These are phyloP conservation scores for Beta corolliflora DNA, from an alignment of 179 eudicot species.

Conservation along the genomic window DNA sequence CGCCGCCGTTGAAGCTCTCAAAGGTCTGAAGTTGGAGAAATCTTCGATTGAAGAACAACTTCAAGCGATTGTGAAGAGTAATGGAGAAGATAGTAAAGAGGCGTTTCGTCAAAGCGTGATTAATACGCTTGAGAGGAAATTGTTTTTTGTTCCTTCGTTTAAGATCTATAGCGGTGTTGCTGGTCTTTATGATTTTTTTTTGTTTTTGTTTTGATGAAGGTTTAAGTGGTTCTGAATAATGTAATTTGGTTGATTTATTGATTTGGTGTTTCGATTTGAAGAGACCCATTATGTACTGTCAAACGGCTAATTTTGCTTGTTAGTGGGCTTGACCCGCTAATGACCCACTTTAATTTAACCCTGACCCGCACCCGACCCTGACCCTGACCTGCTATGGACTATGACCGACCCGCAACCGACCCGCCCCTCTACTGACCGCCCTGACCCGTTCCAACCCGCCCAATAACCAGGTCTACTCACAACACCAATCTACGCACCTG, in stretches of 20 bases:
- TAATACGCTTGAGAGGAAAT: conserved; percentile 76
- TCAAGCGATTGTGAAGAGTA: conserved; percentile 28
- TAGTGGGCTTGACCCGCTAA: no score
- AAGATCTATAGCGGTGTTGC: conserved; percentile 93
- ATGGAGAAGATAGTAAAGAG: conserved; percentile 53
- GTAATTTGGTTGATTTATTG: neutral
- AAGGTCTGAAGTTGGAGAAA: conserved; percentile 48
- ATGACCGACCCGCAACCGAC: no score
- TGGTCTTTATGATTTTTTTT: conserved; percentile 61
- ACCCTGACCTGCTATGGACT: no score
- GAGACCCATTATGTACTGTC: no score
- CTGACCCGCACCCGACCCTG: no score
- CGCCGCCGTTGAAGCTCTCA: conserved; percentile 48
- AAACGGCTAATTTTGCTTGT: no score
- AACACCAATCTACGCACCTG: no score
- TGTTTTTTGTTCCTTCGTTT: conserved; percentile 78
- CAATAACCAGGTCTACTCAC: no score
- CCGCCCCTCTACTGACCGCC: no score
- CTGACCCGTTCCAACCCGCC: no score
- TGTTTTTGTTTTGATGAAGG: neutral
- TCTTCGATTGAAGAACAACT: conserved; percentile 42
- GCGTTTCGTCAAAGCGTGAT: conserved; percentile 62
- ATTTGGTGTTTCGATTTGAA: neutral
- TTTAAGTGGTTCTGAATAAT: neutral
- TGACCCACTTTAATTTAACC: no score